These are phyloP conservation scores for Penicillium sp. DNA, from an alignment of 2,329 filamentous ascomycete species.

Conservation along the genomic window DNA sequence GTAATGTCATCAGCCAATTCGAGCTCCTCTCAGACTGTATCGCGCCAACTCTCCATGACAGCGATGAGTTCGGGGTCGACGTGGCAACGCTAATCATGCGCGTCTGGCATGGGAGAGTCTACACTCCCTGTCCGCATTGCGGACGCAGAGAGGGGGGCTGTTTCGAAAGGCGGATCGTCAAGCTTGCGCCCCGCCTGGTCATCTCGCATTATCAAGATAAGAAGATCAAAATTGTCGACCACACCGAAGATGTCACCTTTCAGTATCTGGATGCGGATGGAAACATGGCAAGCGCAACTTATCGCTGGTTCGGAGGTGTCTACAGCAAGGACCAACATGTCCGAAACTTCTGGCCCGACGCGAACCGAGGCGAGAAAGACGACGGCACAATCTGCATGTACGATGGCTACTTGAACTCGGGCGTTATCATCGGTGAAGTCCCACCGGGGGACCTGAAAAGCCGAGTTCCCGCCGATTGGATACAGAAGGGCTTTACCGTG, in stretches of 20 bases:
- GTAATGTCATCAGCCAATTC: neutral
- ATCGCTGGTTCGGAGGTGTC: constrained; percentile 41
- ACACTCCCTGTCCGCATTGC: neutral
- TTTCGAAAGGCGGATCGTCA: neutral
- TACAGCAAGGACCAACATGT: constrained; percentile 26
- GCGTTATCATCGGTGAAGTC: constrained; percentile 30
- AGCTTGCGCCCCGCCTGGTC: constrained; percentile 33
- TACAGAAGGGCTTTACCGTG: constrained; percentile 22
- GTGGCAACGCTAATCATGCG: constrained; percentile 23
- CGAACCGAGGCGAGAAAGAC: constrained; percentile 26
- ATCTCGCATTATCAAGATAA: constrained; percentile 18
- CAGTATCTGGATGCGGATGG: constrained; percentile 21
- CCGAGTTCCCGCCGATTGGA: constrained; percentile 29
- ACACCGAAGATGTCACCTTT: constrained; percentile 29
- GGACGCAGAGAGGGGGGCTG: neutral
- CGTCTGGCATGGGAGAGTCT: constrained; percentile 8
- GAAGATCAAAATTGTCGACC: constrained; percentile 14
- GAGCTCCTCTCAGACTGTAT: constrained; percentile 5
- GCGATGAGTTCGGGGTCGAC: constrained; percentile 18
- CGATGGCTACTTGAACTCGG: constrained; percentile 27
- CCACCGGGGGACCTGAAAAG: constrained; percentile 12
- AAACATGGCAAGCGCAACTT: constrained; percentile 21
- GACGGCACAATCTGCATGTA: constrained; percentile 28
- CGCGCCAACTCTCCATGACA: constrained; percentile 7
- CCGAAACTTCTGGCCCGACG: constrained; percentile 35